These are phyloP conservation scores for Aspergillus haitiensis DNA, from an alignment of 495 filamentous ascomycete genomes.

Conservation along the genomic window DNA sequence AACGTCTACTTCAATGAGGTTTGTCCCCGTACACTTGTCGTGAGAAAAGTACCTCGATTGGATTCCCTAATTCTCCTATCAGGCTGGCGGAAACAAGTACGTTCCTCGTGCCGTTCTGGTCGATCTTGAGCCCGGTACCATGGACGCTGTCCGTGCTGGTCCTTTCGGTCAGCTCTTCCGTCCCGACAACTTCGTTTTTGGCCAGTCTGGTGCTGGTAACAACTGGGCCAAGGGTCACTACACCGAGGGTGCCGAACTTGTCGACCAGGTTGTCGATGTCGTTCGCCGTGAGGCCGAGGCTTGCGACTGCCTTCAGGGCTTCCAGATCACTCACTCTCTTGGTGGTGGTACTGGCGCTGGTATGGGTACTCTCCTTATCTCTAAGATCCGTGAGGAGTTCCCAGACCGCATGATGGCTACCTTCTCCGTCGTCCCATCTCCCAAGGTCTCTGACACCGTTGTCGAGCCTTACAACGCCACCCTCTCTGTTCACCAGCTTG, in stretches of 20 bases:
- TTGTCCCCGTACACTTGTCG: slow-evolving; percentile 26
- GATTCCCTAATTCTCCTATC: slow-evolving; percentile 22
- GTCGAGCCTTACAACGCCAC: slow-evolving; percentile 99
- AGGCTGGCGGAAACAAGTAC: slow-evolving; percentile 98
- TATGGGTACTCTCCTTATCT: slow-evolving; percentile 99
- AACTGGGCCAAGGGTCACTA: slow-evolving; percentile 99
- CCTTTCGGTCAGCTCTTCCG: slow-evolving; percentile 99
- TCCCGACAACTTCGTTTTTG: slow-evolving; percentile 99
- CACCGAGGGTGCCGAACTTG: slow-evolving; percentile 98
- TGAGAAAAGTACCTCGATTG: slow-evolving; percentile 1
- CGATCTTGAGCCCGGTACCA: slow-evolving; percentile 96
- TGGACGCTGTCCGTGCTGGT: slow-evolving; percentile 98
- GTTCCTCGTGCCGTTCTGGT: slow-evolving; percentile 99
- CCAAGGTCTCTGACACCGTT: slow-evolving; percentile 99
- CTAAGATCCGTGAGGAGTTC: slow-evolving; percentile 99
- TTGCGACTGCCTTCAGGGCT: slow-evolving; percentile 99
- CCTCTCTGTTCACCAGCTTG: slow-evolving; percentile 97
- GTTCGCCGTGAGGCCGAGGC: slow-evolving; percentile 98
- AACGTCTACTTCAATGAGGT: slow-evolving; percentile 99
- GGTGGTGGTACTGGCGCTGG: slow-evolving; percentile 99
- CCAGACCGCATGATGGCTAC: slow-evolving; percentile 99
- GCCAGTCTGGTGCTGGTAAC: slow-evolving; percentile 99
- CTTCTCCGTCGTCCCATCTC: slow-evolving; percentile 99
- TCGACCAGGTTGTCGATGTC: slow-evolving; percentile 97
- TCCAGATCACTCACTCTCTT: slow-evolving; percentile 99